These are phyloP conservation scores for Nothophytophthora sp. DNA, from an alignment of 352 stramenopile species.

Conservation along the genomic window DNA sequence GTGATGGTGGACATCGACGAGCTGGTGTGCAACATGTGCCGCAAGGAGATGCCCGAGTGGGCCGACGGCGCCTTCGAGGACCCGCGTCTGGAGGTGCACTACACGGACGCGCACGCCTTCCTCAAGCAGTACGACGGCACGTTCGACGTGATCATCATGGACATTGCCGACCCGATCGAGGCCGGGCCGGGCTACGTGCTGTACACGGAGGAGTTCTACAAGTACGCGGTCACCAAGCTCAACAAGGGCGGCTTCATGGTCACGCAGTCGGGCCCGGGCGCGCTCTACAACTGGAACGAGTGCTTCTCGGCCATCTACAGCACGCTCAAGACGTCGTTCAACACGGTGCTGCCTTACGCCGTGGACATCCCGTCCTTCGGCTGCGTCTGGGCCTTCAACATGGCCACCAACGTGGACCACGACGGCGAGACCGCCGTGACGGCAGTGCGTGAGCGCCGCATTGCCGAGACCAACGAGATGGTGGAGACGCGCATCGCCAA, in stretches of 20 bases:
- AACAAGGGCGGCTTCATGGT: conserved; percentile 91
- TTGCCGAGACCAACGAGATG: conserved; percentile 65
- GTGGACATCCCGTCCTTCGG: conserved; percentile 94
- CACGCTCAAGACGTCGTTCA: conserved; percentile 92
- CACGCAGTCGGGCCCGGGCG: conserved; percentile 91
- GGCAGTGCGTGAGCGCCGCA: conserved; percentile 51
- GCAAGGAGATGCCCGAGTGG: conserved; percentile 94
- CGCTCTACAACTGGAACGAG: conserved; percentile 89
- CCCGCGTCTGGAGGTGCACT: conserved; percentile 90
- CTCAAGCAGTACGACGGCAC: conserved; percentile 81
- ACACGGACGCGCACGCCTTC: conserved; percentile 91
- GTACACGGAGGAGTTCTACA: conserved; percentile 92
- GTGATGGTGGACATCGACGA: conserved; percentile 97
- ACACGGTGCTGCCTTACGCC: conserved; percentile 92
- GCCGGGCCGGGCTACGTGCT: conserved; percentile 92
- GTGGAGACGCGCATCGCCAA: conserved; percentile 60
- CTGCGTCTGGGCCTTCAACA: conserved; percentile 94
- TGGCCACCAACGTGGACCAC: conserved; percentile 76
- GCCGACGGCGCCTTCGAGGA: conserved; percentile 89
- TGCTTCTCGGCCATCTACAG: conserved; percentile 96
- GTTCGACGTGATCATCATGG: conserved; percentile 97
- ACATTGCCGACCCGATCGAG: conserved; percentile 95
- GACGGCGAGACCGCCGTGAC: conserved; percentile 47
- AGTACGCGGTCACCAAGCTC: conserved; percentile 84
- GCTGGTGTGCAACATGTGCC: conserved; percentile 92